Base-by-base conservation (phyloP, 1,139 yeast genomes). In the Yamadazyma atmosphaerica region DNA sequence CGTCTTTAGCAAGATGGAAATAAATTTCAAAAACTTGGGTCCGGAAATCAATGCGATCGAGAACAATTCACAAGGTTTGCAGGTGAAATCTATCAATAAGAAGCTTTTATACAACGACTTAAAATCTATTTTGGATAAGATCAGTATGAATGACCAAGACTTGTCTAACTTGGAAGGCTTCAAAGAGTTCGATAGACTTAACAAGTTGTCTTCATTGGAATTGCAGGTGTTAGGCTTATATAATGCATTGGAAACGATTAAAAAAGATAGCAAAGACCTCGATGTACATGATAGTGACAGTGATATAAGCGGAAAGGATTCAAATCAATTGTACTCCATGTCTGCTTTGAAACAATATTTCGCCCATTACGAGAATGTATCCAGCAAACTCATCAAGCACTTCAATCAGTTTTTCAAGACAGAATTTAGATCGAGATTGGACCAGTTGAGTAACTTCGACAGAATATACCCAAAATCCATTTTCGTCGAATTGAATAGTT, bases 21-120 rank as follows among this genome's bases (percentile, higher is more conserved):
- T 68, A 18, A 68, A 63, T 39, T 67, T 72, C 44, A 65, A 62
- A 38, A 52, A 60, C 31, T 49, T 87, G 36, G 75, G 82, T 3
- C 79, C 79, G 6, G 92, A 86, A 43, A 79, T 89, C 37, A 74
- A 77, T 34, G 76, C 74, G 38, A 83, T 89, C 36, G 96, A 89
- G 55, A 69, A 73, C 32, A 86, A 86, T 53, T 82, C 89, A 1
- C 81, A 83, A 50, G 96, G 96, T 36, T 63, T 89, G 24, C 97
- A 90, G 61, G 85, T 89, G 3, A 84, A 83, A 50, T 80, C 92
- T 4, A 82, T 87, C 28, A 90, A 90, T 60, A 87, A 86, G 58
- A 86, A 86, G 51, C 60, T 74, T 15, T 67, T 90, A 30, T 83
- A 81, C 71, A 77, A 75, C 37, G 92, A 86, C 42, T 72, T 89